Conservation (phyloP, 345 rosid genomes). For the Erucastrum elatum region DNA sequence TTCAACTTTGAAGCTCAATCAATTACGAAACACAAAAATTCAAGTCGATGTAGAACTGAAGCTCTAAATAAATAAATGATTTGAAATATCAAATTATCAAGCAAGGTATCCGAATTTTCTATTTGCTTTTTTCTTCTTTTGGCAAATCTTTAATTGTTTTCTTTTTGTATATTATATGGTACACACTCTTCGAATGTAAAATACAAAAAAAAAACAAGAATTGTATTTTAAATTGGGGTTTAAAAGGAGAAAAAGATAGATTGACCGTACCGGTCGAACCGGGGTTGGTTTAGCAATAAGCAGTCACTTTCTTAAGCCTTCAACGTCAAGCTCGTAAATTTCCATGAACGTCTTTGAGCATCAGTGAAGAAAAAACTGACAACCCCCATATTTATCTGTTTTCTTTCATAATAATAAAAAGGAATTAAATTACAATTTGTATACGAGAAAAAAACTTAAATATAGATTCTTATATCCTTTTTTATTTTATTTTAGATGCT, state of each 20-base stretch:
- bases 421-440: not conserved
- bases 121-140: constrained; percentile 4
- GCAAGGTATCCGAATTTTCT: constrained; percentile 24
- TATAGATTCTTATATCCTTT: constrained; percentile 10
- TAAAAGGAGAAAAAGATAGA: not conserved
- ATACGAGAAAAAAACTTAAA: constrained; percentile 1
- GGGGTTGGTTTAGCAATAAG: constrained; percentile 2
- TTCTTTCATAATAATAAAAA: not conserved
- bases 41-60: not conserved
- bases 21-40: not conserved
- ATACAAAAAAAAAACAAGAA: too few relatives aligned
- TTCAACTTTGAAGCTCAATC: constrained; percentile 2
- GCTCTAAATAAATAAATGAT: not conserved
- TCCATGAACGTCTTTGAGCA: constrained; percentile 2
- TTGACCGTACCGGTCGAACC: constrained; percentile 14
- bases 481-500: not conserved
- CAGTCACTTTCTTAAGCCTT: constrained; percentile 8
- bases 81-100: constrained; percentile 22
- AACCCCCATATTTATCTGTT: not conserved
- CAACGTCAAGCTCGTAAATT: constrained; percentile 18
- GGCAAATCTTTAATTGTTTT: not conserved
- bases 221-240: not conserved
- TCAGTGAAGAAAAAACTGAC: not conserved
- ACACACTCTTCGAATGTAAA: constrained; percentile 5
- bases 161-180: not conserved